A percentile compares a stretch with the other conserved stretches of the same genome.
Evolutionary conservation across 768 basidiomycete species (phyloP).

Genomic region (Boletus tomentosulus): DNA sequence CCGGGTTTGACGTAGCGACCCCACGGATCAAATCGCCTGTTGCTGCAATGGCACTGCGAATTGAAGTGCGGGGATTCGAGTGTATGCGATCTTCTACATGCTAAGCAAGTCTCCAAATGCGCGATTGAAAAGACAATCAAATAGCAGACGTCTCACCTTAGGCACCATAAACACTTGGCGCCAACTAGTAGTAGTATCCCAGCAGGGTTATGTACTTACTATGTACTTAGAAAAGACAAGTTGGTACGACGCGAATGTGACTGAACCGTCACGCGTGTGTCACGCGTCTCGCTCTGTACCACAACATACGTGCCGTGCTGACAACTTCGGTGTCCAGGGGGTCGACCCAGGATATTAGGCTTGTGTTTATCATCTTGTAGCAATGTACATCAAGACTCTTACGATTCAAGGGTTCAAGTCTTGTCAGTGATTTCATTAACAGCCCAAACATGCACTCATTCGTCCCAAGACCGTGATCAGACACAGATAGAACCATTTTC

Average conservation of each 20-base stretch:
- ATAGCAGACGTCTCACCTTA: no score
- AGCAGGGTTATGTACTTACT: no score
- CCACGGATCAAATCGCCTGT: no score
- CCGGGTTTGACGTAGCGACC: conserved; percentile 50
- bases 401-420: conserved; percentile 98
- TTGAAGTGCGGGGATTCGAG: no score
- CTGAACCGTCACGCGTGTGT: conserved; percentile 18
- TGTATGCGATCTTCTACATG: no score
- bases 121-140: no score
- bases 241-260: conserved; percentile 12
- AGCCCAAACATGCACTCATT: conserved; percentile 2
- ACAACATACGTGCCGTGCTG: neutral
- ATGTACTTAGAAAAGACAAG: no score
- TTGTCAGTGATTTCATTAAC: conserved; percentile 45
- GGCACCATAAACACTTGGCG: no score
- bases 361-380: neutral
- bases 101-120: no score
- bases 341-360: neutral
- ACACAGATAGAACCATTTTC: conserved; percentile 94
- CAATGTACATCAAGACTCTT: conserved; percentile 83
- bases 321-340: neutral
- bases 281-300: conserved; percentile 4
- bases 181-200: no score
- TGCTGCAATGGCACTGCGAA: no score
- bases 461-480: conserved; percentile 68